These are phyloP conservation scores for Calendula officinalis DNA, from an alignment of 129 eudicot species.

Conservation along the genomic window DNA sequence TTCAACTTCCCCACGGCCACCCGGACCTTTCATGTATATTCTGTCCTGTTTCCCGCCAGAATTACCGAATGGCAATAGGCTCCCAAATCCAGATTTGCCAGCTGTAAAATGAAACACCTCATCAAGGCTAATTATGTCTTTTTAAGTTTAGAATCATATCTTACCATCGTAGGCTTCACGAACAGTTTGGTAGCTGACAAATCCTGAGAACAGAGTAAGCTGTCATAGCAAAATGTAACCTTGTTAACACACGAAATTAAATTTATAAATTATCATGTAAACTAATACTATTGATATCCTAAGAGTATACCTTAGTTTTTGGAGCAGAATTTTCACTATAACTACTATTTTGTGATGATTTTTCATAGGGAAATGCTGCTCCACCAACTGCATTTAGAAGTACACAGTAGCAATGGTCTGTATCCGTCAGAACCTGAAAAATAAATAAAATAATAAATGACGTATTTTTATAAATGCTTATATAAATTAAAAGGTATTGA, in stretches of 20 bases:
- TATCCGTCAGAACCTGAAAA: slow-evolving; percentile 77
- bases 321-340: slow-evolving; percentile 37
- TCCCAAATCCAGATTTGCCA: slow-evolving; percentile 86
- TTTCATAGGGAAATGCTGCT: slow-evolving; percentile 85
- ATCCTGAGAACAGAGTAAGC: slow-evolving; percentile 97
- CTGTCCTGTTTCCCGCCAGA: slow-evolving; percentile 81
- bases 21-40: slow-evolving; percentile 98
- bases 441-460: slow-evolving; percentile 6
- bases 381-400: slow-evolving; percentile 90
- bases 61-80: slow-evolving; percentile 80
- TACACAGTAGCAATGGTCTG: slow-evolving; percentile 95
- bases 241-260: slow-evolving; percentile 6
- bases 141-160: neutral
- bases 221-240: slow-evolving; percentile 42
- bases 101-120: slow-evolving; percentile 40
- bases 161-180: slow-evolving; percentile 98
- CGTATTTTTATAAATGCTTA: slow-evolving; percentile 3
- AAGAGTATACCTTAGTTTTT: slow-evolving; percentile 43
- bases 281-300: neutral
- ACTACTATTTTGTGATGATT: slow-evolving; percentile 35
- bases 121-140: neutral
- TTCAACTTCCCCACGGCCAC: slow-evolving; percentile 98
- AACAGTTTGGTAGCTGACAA: slow-evolving; percentile 98
- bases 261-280: neutral
- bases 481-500: neutral